Evolutionary conservation across 345 rosid genomes (phyloP).

Genomic region (Barbarea vulgaris): DNA sequence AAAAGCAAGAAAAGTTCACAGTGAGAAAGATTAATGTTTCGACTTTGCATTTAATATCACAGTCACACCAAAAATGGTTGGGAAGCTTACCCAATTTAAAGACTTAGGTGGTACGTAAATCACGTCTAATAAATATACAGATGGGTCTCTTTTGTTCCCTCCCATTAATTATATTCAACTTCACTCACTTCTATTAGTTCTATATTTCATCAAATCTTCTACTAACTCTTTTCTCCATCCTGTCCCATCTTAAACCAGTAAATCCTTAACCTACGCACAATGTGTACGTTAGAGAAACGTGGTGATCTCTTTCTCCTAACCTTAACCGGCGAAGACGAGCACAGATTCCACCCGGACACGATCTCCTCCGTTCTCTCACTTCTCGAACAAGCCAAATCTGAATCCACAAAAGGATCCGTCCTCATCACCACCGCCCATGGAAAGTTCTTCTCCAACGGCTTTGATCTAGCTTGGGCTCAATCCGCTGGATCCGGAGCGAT

Average conservation of each 20-base stretch:
- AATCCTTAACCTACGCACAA: constrained; percentile 26
- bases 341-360: constrained; percentile 55
- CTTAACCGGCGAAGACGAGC: constrained; percentile 65
- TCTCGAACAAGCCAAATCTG: constrained; percentile 53
- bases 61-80: constrained; percentile 30
- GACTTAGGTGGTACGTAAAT: constrained; percentile 3
- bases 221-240: not conserved
- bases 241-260: not conserved
- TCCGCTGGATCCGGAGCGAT: constrained; percentile 52
- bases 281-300: constrained; percentile 68
- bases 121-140: constrained; percentile 21
- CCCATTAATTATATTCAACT: not conserved
- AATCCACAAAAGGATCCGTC: constrained; percentile 65
- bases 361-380: constrained; percentile 55
- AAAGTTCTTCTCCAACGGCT: constrained; percentile 83
- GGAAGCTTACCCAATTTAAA: constrained; percentile 35
- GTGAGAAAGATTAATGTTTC: not conserved
- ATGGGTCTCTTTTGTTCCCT: constrained; percentile 5
- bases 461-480: constrained; percentile 75
- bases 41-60: constrained; percentile 24
- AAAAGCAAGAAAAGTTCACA: constrained; percentile 5
- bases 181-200: constrained; percentile 14
- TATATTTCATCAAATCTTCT: constrained; percentile 7
- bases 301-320: constrained; percentile 64
- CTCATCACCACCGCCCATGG: constrained; percentile 70